Conservation (phyloP, 2,329 filamentous ascomycete species). For the Aureobasidium zeae region DNA sequence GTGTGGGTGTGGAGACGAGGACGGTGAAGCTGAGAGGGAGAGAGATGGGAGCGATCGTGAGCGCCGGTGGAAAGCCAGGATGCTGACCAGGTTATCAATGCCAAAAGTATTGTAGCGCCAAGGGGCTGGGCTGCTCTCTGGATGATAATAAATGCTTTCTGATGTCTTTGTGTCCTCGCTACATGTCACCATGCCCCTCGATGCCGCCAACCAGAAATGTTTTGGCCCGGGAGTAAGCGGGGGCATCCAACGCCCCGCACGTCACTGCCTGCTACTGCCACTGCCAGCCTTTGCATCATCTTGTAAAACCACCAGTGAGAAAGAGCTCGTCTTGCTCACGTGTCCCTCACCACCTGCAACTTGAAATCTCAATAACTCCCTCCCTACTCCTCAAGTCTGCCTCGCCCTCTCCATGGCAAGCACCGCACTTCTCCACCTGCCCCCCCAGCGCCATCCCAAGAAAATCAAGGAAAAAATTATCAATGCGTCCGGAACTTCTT, state of each 20-base stretch:
- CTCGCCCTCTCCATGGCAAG: slow-evolving; percentile 8
- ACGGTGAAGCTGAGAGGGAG: slow-evolving; percentile 16
- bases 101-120: too few species aligned
- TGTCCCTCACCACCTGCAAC: slow-evolving; percentile 12
- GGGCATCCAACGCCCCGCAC: too few species aligned
- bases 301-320: neutral
- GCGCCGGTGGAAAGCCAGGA: slow-evolving; percentile 17
- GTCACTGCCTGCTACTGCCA: neutral
- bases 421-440: slow-evolving; percentile 10
- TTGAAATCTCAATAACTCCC: too few species aligned
- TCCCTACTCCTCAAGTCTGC: too few species aligned
- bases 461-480: too few species aligned
- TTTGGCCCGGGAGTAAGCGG: too few species aligned
- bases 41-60: slow-evolving; percentile 18
- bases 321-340: slow-evolving; percentile 4
- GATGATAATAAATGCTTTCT: neutral
- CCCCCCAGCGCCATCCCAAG: slow-evolving; percentile 3
- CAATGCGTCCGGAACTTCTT: slow-evolving; percentile 14
- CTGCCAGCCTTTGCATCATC: neutral
- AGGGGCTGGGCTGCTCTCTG: too few species aligned
- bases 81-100: slow-evolving; percentile 10
- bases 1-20: slow-evolving; percentile 14
- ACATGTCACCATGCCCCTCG: neutral
- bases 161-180: slow-evolving; percentile 1
- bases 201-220: neutral